Evolutionary conservation across 176 grass and related monocot genomes (phyloP), one percentile per base, ranked within the genome.

Genomic region (Musa troglodytarum): DNA sequence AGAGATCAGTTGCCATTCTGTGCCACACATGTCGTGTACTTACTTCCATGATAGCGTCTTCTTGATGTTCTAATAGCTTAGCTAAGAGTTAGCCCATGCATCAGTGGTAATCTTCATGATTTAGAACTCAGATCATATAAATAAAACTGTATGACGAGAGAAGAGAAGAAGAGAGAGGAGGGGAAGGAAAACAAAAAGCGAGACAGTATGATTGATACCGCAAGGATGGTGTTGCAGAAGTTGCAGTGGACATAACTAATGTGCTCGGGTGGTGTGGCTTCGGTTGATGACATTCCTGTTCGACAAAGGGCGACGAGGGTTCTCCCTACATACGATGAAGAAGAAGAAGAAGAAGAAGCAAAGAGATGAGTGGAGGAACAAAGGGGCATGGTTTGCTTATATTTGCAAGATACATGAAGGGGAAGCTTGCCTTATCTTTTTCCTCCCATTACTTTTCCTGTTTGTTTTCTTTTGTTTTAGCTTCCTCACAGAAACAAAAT

Each of bases 181-280:
- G 16, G 10, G 62, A 64, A 25, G 63, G 16, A 25, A 25, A 25
- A 65, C 20, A 65, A 25, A 43, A 43, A 43, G 34, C 6, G 34
- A 43, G 34, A 43, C 34, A 15, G 17, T 16, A 28, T 17, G 53
- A 74, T 74, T 22, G 52, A 76, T 97, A 97, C 93, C 93, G 83
- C 89, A 50, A 97, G 87, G 81, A 97, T 82, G 74, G 90, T 97
- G 85, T 86, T 88, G 83, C 93, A 97, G 82, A 90, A 90, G 87
- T 84, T 88, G 87, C 93, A 97, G 68, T 97, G 87, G 68, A 97
- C 90, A 80, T 97, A 97, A 85, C 89, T 92, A 59, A 87, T 87
- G 78, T 87, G 86, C 82, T 92, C 92, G 21, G 82, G 76, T 63
- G 77, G 77, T 43, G 6, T 43, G 78, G 85, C 85, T 75, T 89